Conservation (phyloP, 2,329 filamentous ascomycete species). For the Xylariales sp. region DNA sequence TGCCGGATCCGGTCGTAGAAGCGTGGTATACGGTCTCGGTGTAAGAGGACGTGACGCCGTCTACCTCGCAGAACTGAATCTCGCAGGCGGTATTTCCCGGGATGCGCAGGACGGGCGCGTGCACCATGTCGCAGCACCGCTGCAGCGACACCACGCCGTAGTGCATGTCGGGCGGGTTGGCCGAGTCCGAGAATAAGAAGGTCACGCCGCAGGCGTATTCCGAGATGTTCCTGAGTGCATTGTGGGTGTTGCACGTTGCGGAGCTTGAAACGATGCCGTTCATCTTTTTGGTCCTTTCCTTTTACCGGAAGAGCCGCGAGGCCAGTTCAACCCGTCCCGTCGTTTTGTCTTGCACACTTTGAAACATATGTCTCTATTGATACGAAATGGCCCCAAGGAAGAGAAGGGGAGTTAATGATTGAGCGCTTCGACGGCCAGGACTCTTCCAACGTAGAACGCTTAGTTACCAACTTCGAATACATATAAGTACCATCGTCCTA, state of each 20-base stretch:
- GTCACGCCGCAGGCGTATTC: slow-evolving; percentile 44
- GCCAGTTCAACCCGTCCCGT: background rate
- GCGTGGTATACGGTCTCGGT: slow-evolving; percentile 33
- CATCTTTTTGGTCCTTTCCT: slow-evolving; percentile 20
- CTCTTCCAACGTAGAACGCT: background rate
- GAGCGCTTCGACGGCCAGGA: background rate
- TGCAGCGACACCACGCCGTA: slow-evolving; percentile 42
- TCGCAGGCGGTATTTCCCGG: slow-evolving; percentile 46
- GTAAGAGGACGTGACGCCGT: slow-evolving; percentile 34
- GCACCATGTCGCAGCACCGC: slow-evolving; percentile 39
- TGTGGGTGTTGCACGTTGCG: slow-evolving; percentile 45
- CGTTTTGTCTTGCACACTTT: background rate
- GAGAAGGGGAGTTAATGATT: background rate
- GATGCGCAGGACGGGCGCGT: slow-evolving; percentile 40
- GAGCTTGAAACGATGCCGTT: slow-evolving; percentile 38
- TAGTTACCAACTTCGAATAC: background rate
- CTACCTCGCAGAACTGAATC: slow-evolving; percentile 44
- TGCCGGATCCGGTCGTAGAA: slow-evolving; percentile 37
- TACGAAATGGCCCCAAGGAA: background rate
- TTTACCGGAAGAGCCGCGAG: background rate
- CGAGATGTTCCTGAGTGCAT: slow-evolving; percentile 42
- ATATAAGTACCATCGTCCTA: too few species aligned
- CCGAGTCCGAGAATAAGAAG: slow-evolving; percentile 39
- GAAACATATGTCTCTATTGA: background rate
- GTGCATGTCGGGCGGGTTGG: slow-evolving; percentile 42